Evolutionary conservation across 139 green algal genomes (phyloP), one percentile per base, ranked within the genome.

Genomic region (Picochlorum sp.): DNA sequence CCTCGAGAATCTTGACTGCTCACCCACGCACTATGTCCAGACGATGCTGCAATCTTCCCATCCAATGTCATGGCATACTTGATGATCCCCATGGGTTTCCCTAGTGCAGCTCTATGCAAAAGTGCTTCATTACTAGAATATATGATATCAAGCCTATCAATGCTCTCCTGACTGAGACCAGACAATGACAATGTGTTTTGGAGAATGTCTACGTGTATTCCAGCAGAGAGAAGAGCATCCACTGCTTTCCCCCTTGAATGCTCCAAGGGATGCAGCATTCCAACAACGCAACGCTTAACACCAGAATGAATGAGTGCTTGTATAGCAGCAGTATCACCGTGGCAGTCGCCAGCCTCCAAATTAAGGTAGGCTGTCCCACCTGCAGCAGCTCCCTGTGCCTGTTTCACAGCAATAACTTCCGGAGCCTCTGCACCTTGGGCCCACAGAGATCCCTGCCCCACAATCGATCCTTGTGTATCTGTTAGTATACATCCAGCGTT

Each of bases 51-150:
- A 38, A 98, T 99, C 79, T 99, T 98, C 60, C 93, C 94, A 64
- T 99, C 94, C 41, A 98, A 68, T 6, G 94, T 99, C 94, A 99
- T 99, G 4, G 94, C 94, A 69, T 99, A 99, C 74, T 97, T 98
- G 44, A 95, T 81, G 28, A 96, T 67, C 21, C 77, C 81, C 46
- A 88, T 66, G 1, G 94, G 94, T 32, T 78, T 64, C 4, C 80
- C 60, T n/a, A 83, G 83, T 6, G 73, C 84, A 2, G 82, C 87
- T 20, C 87, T 66, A 74, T 97, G 91, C 26, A 98, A 69, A 47
- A 75, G 56, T 38, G 62, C 32, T 74, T 92, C 89, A 68, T 98
- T 98, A 5, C 77, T 87, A 4, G 30, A 0, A 41, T 91, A 72
- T 62, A 88, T 45, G 1, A 80, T 72, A n/a, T 74, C 57, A 15